Evolutionary conservation across 2,329 filamentous ascomycete species (phyloP).

Genomic region (Penicillium janthinellum): DNA sequence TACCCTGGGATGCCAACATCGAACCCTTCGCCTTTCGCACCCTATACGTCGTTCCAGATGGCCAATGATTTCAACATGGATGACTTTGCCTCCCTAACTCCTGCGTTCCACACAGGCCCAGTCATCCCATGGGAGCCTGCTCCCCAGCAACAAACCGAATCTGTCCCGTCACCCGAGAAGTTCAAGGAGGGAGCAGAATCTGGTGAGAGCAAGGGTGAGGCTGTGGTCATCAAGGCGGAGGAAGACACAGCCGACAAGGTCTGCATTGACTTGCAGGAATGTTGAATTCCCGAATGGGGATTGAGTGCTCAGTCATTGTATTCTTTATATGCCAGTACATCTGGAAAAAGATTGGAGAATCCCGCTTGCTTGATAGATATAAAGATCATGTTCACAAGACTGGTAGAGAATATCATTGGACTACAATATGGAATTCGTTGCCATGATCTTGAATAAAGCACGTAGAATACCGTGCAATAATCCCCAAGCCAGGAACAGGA

Average conservation of each 20-base stretch:
- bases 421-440: no score
- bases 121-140: slow-evolving; percentile 9
- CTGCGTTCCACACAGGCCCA: not conserved
- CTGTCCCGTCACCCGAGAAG: not conserved
- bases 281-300: not conserved
- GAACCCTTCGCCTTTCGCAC: slow-evolving; percentile 1
- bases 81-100: not conserved
- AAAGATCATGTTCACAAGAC: no score
- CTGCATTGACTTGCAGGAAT: not conserved
- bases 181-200: slow-evolving; percentile 5
- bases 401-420: no score
- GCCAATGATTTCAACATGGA: slow-evolving; percentile 1
- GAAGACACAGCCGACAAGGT: not conserved
- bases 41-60: slow-evolving; percentile 1
- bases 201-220: not conserved
- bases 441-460: no score
- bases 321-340: not conserved
- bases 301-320: not conserved
- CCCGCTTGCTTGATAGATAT: no score
- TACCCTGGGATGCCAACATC: not conserved
- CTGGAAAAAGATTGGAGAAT: no score
- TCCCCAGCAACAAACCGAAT: not conserved
- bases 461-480: no score
- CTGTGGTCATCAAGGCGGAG: not conserved
- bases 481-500: no score